Conservation (phyloP, 2,329 filamentous ascomycete genomes). For the Davidsoniella australis region DNA sequence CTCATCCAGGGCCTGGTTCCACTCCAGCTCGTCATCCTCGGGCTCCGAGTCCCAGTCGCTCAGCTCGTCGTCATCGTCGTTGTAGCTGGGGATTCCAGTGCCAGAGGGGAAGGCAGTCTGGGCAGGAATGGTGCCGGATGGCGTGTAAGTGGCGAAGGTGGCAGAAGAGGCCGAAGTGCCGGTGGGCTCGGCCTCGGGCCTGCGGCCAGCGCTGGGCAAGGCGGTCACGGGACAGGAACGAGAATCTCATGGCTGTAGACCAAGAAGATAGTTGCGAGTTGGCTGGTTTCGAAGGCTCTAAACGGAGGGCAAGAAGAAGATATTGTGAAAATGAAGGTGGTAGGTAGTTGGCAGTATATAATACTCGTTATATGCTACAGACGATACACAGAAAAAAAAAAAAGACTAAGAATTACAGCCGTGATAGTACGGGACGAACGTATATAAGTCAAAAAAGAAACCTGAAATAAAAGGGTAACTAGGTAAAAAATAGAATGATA, state of each 20-base stretch:
- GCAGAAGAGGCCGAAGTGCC: background rate
- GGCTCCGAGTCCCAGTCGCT: conserved; percentile 10
- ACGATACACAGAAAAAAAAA: background rate
- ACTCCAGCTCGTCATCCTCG: conserved; percentile 7
- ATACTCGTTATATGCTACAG: background rate
- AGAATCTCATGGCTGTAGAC: conserved; percentile 7
- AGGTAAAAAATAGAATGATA: background rate
- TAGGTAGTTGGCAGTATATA: too few relatives aligned
- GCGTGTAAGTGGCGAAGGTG: background rate
- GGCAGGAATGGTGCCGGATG: background rate
- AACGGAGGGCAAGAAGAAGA: background rate
- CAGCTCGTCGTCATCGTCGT: conserved; percentile 1
- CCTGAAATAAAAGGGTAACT: background rate
- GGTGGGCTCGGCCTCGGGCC: background rate
- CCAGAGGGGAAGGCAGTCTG: background rate
- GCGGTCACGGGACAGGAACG: conserved; percentile 2
- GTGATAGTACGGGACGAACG: background rate
- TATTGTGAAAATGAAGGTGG: too few relatives aligned
- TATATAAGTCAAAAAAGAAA: conserved; percentile 1
- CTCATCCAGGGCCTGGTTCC: conserved; percentile 3
- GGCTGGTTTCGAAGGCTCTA: too few relatives aligned
- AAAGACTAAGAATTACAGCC: conserved; percentile 1
- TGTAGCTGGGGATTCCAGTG: background rate
- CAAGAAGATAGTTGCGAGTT: background rate
- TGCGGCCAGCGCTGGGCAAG: conserved; percentile 4